Conservation (phyloP, 805 yeast species). For the Barnettozyma sp. region DNA sequence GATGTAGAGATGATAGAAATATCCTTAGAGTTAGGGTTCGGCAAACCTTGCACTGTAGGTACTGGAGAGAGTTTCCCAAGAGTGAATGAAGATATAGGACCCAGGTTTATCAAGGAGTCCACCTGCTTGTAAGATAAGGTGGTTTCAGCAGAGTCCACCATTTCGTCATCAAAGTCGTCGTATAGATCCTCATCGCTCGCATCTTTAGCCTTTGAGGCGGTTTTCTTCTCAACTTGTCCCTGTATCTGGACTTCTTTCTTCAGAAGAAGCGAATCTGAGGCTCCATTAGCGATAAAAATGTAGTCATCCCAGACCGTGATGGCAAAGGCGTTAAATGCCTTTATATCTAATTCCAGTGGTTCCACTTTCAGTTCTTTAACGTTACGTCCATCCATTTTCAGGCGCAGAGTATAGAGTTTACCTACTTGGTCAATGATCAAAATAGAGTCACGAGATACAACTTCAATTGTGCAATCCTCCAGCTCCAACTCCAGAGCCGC, state of each 20-base stretch:
- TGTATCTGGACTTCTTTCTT: conserved; percentile 12
- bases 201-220: conserved; percentile 42
- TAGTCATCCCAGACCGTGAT: conserved; percentile 27
- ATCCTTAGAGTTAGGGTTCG: conserved; percentile 63
- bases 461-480: conserved; percentile 42
- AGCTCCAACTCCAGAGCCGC: conserved; percentile 44
- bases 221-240: background rate
- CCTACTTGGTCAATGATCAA: conserved; percentile 33
- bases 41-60: conserved; percentile 48
- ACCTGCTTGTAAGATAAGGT: conserved; percentile 36
- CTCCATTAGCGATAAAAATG: conserved; percentile 53
- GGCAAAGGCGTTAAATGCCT: conserved; percentile 28
- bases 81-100: conserved; percentile 67
- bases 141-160: conserved; percentile 11
- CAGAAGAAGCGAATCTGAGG: conserved; percentile 50
- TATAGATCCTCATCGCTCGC: conserved; percentile 21
- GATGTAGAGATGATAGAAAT: conserved; percentile 62
- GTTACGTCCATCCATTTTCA: conserved; percentile 33
- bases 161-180: conserved; percentile 29
- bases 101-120: conserved; percentile 56
- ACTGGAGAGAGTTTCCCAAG: conserved; percentile 55
- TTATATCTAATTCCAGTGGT: conserved; percentile 22
- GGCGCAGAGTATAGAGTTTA: conserved; percentile 21
- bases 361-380: conserved; percentile 25
- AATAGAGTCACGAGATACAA: conserved; percentile 28